These are phyloP conservation scores for Trichoderma atrobrunneum DNA, from an alignment of 2,329 filamentous ascomycete genomes.

Conservation along the genomic window DNA sequence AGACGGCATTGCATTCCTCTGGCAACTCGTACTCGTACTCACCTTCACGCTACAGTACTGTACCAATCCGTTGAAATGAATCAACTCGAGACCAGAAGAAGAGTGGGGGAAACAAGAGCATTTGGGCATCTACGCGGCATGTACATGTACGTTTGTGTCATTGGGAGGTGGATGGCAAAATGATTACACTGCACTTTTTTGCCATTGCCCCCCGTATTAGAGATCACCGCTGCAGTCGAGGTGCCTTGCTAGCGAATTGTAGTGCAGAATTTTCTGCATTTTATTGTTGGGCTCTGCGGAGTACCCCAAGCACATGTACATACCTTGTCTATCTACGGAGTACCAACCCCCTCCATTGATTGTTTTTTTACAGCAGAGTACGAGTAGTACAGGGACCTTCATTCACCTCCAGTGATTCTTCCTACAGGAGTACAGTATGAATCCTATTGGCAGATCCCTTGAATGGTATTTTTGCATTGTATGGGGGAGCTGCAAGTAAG, in stretches of 20 bases:
- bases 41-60: neutral
- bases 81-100: neutral
- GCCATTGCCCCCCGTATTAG: neutral
- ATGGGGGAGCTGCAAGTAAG: neutral
- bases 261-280: slow-evolving; percentile 11
- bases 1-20: neutral
- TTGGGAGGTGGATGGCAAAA: neutral
- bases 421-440: neutral
- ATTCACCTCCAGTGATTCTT: neutral
- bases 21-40: slow-evolving; percentile 1
- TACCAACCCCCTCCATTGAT: neutral
- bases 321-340: neutral
- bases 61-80: neutral
- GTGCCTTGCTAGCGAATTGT: neutral
- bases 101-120: neutral
- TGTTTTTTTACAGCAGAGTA: neutral
- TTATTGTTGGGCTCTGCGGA: neutral
- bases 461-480: neutral
- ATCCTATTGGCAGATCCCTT: neutral
- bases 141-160: neutral
- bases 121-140: neutral
- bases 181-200: slow-evolving; percentile 4
- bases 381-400: neutral
- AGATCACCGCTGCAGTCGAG: neutral
- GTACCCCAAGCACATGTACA: neutral